Evolutionary conservation across 1,284 basidiomycete species (phyloP).

Genomic region (Malassezia equina): DNA sequence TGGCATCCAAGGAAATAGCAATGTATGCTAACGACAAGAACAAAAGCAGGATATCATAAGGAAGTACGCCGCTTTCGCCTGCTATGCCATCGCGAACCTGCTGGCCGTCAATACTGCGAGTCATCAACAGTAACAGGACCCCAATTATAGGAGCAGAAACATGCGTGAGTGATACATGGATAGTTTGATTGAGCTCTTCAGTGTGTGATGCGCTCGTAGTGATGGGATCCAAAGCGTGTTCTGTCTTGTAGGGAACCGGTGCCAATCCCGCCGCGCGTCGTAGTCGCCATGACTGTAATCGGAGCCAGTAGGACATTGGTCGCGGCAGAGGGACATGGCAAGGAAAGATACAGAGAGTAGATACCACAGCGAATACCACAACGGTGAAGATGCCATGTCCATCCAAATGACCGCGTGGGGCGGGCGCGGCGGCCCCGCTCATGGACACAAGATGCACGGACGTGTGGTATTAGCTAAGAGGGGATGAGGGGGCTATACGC

Average conservation of each 20-base stretch:
- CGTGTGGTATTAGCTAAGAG: background rate
- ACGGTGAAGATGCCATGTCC: constrained; percentile 44
- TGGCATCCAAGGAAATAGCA: constrained; percentile 80
- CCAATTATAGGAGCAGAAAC: constrained; percentile 59
- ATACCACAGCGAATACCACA: constrained; percentile 41
- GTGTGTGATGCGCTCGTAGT: background rate
- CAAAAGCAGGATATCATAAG: constrained; percentile 83
- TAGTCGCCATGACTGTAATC: background rate
- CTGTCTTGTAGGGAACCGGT: background rate
- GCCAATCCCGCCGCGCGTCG: background rate
- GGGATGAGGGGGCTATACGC: background rate
- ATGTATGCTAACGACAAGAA: constrained; percentile 90
- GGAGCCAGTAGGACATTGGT: constrained; percentile 9
- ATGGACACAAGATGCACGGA: background rate
- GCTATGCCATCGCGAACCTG: constrained; percentile 61
- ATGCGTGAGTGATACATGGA: constrained; percentile 20
- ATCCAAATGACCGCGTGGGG: constrained; percentile 19
- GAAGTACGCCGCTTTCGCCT: constrained; percentile 66
- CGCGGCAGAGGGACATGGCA: constrained; percentile 29
- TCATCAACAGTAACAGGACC: constrained; percentile 67
- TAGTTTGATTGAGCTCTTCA: background rate
- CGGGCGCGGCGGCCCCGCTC: background rate
- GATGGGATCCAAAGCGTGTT: background rate
- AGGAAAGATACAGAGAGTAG: constrained; percentile 39
- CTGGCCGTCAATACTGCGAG: constrained; percentile 60